Evolutionary conservation across 441 rosid species (phyloP).

Genomic region (Gossypium davidsonii): DNA sequence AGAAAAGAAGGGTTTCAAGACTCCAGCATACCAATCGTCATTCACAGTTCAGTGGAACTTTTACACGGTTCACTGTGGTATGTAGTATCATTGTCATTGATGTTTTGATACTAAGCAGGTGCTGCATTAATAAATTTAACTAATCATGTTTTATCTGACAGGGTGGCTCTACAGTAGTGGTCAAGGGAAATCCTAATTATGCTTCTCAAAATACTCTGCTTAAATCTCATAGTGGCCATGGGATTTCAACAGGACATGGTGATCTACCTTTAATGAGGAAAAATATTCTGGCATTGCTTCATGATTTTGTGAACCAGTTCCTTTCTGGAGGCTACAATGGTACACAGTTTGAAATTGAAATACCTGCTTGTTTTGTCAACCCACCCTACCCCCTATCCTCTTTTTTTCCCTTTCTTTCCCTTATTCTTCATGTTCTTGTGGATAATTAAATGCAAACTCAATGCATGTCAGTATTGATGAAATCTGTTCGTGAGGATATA

Average conservation of each 20-base stretch:
- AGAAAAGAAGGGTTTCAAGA: conserved; percentile 58
- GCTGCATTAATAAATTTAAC: conserved; percentile 4
- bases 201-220: conserved; percentile 33
- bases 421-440: conserved; percentile 14
- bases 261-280: conserved; percentile 44
- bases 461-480: conserved; percentile 65
- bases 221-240: conserved; percentile 44
- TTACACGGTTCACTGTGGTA: conserved; percentile 79
- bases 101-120: conserved; percentile 11
- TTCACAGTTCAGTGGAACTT: conserved; percentile 88
- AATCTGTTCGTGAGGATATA: conserved; percentile 74
- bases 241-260: conserved; percentile 54
- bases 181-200: conserved; percentile 57
- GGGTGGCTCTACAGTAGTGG: conserved; percentile 85
- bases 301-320: conserved; percentile 78
- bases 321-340: conserved; percentile 89
- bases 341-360: conserved; percentile 25
- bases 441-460: conserved; percentile 19
- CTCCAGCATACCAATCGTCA: conserved; percentile 42
- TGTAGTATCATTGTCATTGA: conserved; percentile 8
- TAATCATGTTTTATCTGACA: conserved; percentile 23
- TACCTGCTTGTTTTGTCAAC: not conserved
- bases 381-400: not conserved
- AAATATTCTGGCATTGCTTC: conserved; percentile 56
- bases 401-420: not conserved